Evolutionary conservation across 1,284 basidiomycete genomes (phyloP).

Genomic region (Cystobasidium slooffiae): DNA sequence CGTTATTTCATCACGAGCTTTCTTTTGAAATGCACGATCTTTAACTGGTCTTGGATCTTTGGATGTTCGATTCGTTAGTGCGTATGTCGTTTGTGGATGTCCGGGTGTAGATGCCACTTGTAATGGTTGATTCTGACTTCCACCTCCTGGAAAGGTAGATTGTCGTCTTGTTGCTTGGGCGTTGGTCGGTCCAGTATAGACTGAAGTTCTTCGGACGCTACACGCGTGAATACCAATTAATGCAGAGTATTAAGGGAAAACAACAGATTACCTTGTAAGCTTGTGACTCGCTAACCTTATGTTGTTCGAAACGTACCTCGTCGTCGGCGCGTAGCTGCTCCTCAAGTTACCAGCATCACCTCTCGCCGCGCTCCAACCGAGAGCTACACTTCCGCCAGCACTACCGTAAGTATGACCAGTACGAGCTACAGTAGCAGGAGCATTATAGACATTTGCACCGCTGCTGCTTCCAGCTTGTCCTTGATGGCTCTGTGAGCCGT

Average conservation of each 20-base stretch:
- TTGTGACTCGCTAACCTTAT: background rate
- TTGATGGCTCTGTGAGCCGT: conserved; percentile 1
- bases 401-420: conserved; percentile 36
- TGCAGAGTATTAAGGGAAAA: background rate
- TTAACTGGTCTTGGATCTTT: conserved; percentile 43
- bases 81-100: conserved; percentile 32
- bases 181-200: conserved; percentile 26
- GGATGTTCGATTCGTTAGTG: conserved; percentile 9
- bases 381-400: conserved; percentile 19
- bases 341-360: conserved; percentile 43
- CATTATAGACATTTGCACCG: conserved; percentile 9
- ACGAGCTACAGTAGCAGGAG: conserved; percentile 42
- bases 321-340: conserved; percentile 42
- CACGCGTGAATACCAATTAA: background rate
- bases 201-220: conserved; percentile 33
- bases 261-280: background rate
- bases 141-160: conserved; percentile 34
- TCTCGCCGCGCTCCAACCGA: conserved; percentile 40
- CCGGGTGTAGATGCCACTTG: conserved; percentile 16
- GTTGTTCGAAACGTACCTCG: conserved; percentile 24
- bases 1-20: conserved; percentile 40
- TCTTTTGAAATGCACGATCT: conserved; percentile 34
- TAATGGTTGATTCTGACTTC: background rate
- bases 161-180: conserved; percentile 15
- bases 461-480: background rate